Evolutionary conservation across 139 green algal genomes (phyloP).

Genomic region (Bryopsis sp.): DNA sequence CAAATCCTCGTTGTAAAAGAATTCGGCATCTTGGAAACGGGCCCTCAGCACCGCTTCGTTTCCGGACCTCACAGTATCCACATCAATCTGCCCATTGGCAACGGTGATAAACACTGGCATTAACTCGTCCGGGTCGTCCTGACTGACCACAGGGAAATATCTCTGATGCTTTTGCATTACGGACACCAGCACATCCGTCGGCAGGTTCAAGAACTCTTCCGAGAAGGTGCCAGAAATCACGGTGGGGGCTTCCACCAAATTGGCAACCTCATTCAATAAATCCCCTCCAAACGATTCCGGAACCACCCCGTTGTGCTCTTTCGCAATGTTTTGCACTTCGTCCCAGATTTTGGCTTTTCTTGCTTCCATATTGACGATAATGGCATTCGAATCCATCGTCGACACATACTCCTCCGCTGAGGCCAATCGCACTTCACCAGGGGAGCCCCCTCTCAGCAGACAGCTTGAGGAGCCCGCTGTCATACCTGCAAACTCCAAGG

Average conservation of each 20-base stretch:
- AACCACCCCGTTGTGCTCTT: conserved; percentile 39
- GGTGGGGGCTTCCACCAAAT: conserved; percentile 85
- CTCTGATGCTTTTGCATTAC: conserved; percentile 99
- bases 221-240: conserved; percentile 75
- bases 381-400: conserved; percentile 42
- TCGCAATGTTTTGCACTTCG: conserved; percentile 19
- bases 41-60: conserved; percentile 94
- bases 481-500: conserved; percentile 49
- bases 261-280: conserved; percentile 73
- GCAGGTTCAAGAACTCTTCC: conserved; percentile 74
- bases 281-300: conserved; percentile 43
- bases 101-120: conserved; percentile 89
- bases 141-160: conserved; percentile 90
- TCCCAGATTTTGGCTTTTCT: conserved; percentile 63
- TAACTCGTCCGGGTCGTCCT: conserved; percentile 37
- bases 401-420: conserved; percentile 54
- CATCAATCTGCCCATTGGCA: conserved; percentile 84
- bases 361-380: conserved; percentile 43
- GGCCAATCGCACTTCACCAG: conserved; percentile 25
- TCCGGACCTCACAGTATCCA: conserved; percentile 52
- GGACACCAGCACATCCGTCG: conserved; percentile 89
- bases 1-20: conserved; percentile 92
- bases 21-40: conserved; percentile 93
- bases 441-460: conserved; percentile 50
- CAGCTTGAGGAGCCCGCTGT: conserved; percentile 39